A percentile compares a stretch with the other conserved stretches of the same genome.
phyloP scores from a whole-genome alignment of 768 basidiomycete genomes.

The Xerocomellus chrysenteron region DNA sequence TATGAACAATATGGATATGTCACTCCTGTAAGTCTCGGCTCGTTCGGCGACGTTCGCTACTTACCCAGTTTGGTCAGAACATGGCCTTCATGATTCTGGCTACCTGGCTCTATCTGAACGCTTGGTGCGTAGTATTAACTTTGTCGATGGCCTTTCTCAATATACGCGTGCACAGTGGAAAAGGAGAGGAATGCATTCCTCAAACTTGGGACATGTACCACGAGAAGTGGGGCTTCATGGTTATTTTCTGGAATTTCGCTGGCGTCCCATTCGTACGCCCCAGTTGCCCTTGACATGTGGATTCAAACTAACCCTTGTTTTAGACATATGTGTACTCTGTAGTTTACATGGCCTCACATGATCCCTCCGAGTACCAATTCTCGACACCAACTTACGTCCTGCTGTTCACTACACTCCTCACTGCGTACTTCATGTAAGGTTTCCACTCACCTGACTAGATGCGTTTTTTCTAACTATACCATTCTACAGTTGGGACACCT shows the following conservation, averaged over 20 bases:
- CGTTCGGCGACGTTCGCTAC: background rate
- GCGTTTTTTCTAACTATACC: background rate
- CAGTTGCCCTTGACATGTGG: background rate
- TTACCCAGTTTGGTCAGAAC: slow-evolving; percentile 52
- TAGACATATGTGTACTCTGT: slow-evolving; percentile 97
- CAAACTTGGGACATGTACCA: slow-evolving; percentile 99
- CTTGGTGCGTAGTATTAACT: slow-evolving; percentile 55
- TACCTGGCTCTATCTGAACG: slow-evolving; percentile 95
- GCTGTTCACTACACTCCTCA: slow-evolving; percentile 73
- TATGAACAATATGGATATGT: slow-evolving; percentile 91
- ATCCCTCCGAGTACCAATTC: slow-evolving; percentile 85
- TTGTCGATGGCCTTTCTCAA: background rate
- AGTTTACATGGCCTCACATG: slow-evolving; percentile 95
- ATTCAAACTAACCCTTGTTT: background rate
- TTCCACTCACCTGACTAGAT: background rate
- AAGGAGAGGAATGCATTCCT: slow-evolving; percentile 93
- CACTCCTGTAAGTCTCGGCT: slow-evolving; percentile 63
- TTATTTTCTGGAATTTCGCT: slow-evolving; percentile 97
- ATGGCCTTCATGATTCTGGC: slow-evolving; percentile 97
- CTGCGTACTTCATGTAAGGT: slow-evolving; percentile 81
- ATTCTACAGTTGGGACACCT: slow-evolving; percentile 77
- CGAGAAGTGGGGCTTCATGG: slow-evolving; percentile 98
- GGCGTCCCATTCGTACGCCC: slow-evolving; percentile 83
- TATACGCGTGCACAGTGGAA: slow-evolving; percentile 50
- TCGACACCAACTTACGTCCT: slow-evolving; percentile 70